Base-by-base conservation (phyloP, 805 yeast species). In the Kluyveromyces lactis region DNA sequence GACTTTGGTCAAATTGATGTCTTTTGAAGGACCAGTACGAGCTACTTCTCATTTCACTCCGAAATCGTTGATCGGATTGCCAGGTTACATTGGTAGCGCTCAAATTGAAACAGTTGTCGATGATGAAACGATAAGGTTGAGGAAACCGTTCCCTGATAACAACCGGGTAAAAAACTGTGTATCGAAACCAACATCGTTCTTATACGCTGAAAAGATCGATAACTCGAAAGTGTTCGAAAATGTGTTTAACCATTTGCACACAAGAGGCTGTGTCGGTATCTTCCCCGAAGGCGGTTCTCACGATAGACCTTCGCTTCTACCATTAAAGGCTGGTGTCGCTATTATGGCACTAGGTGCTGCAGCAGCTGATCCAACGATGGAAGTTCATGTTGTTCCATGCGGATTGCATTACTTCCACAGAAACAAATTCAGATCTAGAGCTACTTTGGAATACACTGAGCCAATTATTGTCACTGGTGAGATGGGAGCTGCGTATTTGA, bases 231-330 rank as follows among this genome's bases (percentile, higher is more conserved):
- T 87, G 34, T 90, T 85, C 62, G 75, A 82, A 42, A 72, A 72
- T 49, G 97, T 92, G 4, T 90, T 89, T 55, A 73, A 79, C 37
- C 94, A 86, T 55, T 69, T 90, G 45, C 76, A 86, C 31, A 67
- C 76, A 18, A 85, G 85, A 30, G 80, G 85, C 35, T 84, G 95
- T 49, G 68, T 90, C 7, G 96, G 95, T 3, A 84, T 90, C 34
- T 90, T 86, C 64, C 96, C 97, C 3, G 98, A 90, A 65, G 98
- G 98, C 43, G 98, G 98, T 0, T 85, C 95, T 7, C 98, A 90
- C 55, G 98, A 90, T 58, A 71, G 98, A 45, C 79, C 97, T 1
- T 90, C 86, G 45, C 63, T 90, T 49, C 68, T 90, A 31, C 97
- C 98, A 0, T 68, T 90, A 49, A 90, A 90, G 56, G 96, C 97